phyloP scores from a whole-genome alignment of 192 early-diverging fungal genomes.

The Dispira simplex region DNA sequence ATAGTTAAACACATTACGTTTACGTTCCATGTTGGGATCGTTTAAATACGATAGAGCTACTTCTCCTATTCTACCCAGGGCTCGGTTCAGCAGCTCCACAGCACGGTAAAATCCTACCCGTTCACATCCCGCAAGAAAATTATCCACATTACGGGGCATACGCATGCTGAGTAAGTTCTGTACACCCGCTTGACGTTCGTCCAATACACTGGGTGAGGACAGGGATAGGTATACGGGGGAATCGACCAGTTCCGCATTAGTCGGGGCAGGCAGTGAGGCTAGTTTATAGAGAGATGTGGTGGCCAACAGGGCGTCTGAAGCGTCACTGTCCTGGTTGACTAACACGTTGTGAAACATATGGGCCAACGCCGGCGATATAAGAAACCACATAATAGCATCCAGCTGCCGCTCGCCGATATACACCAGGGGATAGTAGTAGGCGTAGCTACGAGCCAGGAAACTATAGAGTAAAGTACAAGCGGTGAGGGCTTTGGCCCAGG shows the following conservation, averaged over 20 bases:
- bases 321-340: background rate
- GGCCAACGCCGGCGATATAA: conserved; percentile 3
- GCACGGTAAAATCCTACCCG: conserved; percentile 11
- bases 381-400: conserved; percentile 3
- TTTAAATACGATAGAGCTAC: background rate
- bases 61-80: background rate
- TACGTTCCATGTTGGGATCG: background rate
- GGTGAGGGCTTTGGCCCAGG: background rate
- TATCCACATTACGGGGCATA: background rate
- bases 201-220: no score
- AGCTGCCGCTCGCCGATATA: conserved; percentile 1
- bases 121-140: conserved; percentile 7
- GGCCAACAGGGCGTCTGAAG: background rate
- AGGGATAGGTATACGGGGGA: background rate
- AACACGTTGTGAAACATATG: background rate
- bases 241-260: background rate
- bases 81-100: conserved; percentile 5
- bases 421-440: conserved; percentile 5
- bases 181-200: background rate
- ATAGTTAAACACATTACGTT: background rate
- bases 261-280: background rate
- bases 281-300: background rate
- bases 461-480: background rate
- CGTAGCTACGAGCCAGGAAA: background rate
- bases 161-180: conserved; percentile 6